A percentile compares a stretch with the other conserved stretches of the same genome.
Conservation (phyloP, 495 filamentous ascomycete genomes). For the Hypoxylon fragiforme region DNA sequence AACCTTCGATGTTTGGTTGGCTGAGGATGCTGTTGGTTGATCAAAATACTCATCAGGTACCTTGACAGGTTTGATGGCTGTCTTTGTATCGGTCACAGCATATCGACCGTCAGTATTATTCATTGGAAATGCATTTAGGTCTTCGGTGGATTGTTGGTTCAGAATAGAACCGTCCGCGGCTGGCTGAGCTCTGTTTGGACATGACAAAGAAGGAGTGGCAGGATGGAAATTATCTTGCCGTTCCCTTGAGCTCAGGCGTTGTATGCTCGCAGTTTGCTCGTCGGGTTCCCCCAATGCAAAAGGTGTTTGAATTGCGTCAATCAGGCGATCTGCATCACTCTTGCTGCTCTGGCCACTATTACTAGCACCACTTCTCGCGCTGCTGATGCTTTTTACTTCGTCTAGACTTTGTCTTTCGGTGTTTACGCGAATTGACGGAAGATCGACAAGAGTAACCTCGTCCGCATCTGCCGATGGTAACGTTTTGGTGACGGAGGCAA, state of each 20-base stretch:
- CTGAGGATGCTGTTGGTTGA: conserved; percentile 15
- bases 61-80: conserved; percentile 46
- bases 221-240: conserved; percentile 26
- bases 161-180: not conserved
- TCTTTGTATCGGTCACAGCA: conserved; percentile 38
- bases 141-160: conserved; percentile 9
- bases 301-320: conserved; percentile 73
- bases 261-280: conserved; percentile 17
- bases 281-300: conserved; percentile 49
- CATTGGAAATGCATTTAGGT: not conserved
- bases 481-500: conserved; percentile 36
- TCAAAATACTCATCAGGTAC: conserved; percentile 43
- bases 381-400: conserved; percentile 50
- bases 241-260: conserved; percentile 27
- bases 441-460: conserved; percentile 63
- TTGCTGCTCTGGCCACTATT: conserved; percentile 57
- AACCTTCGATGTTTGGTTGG: conserved; percentile 33
- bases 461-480: conserved; percentile 44
- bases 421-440: conserved; percentile 8
- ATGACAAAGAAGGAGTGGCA: conserved; percentile 12
- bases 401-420: conserved; percentile 42
- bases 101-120: conserved; percentile 29
- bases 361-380: conserved; percentile 58
- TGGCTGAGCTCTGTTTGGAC: not conserved
- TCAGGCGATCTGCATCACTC: conserved; percentile 75